A percentile compares a stretch with the other conserved stretches of the same genome.
Conservation (phyloP, 805 yeast species). For the Yarrowia phangngaensis region DNA sequence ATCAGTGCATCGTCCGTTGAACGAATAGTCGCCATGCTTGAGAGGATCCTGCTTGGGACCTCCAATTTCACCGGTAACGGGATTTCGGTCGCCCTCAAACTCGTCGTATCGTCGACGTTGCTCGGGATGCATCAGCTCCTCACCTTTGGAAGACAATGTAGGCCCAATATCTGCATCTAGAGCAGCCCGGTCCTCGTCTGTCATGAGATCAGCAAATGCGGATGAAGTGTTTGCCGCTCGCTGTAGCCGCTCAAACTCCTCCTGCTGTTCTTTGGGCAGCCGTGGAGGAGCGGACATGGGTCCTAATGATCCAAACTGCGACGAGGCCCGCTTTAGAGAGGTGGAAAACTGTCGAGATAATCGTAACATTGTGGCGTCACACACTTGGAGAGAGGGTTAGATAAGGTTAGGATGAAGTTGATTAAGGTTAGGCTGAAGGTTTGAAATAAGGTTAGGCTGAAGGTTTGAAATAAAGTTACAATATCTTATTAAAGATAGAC, state of each 20-base stretch:
- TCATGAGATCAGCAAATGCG: slow-evolving; percentile 39
- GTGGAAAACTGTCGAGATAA: slow-evolving; percentile 10
- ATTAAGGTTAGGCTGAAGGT: too few species aligned
- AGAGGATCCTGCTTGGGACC: slow-evolving; percentile 98
- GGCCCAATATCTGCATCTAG: slow-evolving; percentile 43
- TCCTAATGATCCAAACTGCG: slow-evolving; percentile 19
- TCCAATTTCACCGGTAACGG: slow-evolving; percentile 89
- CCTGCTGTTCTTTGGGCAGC: slow-evolving; percentile 75
- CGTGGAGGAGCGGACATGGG: slow-evolving; percentile 59
- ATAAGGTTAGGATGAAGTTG: neutral
- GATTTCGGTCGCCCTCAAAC: slow-evolving; percentile 91
- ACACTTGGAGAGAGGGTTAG: neutral
- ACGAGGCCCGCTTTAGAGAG: slow-evolving; percentile 3
- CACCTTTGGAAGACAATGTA: slow-evolving; percentile 34
- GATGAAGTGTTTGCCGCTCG: slow-evolving; percentile 73
- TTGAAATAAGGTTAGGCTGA: too few species aligned
- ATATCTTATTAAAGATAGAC: too few species aligned
- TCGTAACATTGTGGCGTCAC: slow-evolving; percentile 7
- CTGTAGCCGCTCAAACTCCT: slow-evolving; percentile 85
- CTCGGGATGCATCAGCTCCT: slow-evolving; percentile 47
- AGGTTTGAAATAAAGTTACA: too few species aligned
- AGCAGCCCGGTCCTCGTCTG: slow-evolving; percentile 27
- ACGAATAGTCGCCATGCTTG: slow-evolving; percentile 87
- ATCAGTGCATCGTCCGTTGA: slow-evolving; percentile 94
- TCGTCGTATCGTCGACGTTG: slow-evolving; percentile 81